phyloP scores from a whole-genome alignment of 164 flowering plant species.

The Taxillus chinensis region DNA sequence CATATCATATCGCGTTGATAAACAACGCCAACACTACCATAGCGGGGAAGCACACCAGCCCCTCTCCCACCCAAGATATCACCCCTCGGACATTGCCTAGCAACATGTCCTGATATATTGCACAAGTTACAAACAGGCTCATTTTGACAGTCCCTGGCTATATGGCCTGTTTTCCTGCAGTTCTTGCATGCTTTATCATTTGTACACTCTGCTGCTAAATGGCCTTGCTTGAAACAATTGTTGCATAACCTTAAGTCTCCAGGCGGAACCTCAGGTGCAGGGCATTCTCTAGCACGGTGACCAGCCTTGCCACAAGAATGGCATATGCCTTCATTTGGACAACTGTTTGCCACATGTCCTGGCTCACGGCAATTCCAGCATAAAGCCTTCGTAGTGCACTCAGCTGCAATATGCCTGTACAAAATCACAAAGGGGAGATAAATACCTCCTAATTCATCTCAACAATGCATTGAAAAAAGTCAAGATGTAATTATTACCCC shows the following conservation, averaged over 20 bases:
- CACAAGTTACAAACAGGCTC: constrained; percentile 54
- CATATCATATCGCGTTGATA: constrained; percentile 36
- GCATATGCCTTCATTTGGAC: constrained; percentile 50
- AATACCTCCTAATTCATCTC: not conserved
- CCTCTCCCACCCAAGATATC: constrained; percentile 23
- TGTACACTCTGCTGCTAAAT: constrained; percentile 52
- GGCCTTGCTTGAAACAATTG: constrained; percentile 76
- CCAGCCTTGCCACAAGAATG: constrained; percentile 54
- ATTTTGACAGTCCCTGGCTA: constrained; percentile 43
- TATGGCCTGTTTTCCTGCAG: constrained; percentile 61
- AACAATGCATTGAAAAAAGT: not conserved
- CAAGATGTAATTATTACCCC: constrained; percentile 27
- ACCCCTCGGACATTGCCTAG: constrained; percentile 69
- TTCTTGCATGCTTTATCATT: constrained; percentile 79
- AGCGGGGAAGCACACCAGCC: constrained; percentile 11
- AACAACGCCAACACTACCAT: constrained; percentile 10
- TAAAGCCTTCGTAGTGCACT: constrained; percentile 35
- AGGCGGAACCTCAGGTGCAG: constrained; percentile 31
- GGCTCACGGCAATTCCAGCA: constrained; percentile 65
- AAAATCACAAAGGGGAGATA: not conserved
- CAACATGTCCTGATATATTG: constrained; percentile 70
- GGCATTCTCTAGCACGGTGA: constrained; percentile 57
- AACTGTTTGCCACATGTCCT: constrained; percentile 42
- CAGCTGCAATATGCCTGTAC: constrained; percentile 45
- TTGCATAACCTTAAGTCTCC: constrained; percentile 64